Conservation (phyloP, 257 asterid species). For the Anisodus tanguticus region DNA sequence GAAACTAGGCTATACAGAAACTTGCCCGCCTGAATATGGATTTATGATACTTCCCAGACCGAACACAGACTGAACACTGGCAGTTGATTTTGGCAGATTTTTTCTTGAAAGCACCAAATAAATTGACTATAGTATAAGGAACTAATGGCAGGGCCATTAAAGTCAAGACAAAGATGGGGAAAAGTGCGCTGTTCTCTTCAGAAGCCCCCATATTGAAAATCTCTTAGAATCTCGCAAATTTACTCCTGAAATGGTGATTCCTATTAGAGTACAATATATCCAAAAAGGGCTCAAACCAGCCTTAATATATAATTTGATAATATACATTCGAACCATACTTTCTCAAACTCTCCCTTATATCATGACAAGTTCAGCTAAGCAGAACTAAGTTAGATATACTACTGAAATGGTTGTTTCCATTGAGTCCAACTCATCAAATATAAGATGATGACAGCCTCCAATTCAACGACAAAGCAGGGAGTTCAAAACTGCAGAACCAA, state of each 20-base stretch:
- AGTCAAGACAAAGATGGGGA: constrained; percentile 91
- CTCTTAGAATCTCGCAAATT: not conserved
- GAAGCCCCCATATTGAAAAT: constrained; percentile 68
- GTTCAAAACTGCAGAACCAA: constrained; percentile 8
- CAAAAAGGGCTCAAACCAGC: constrained; percentile 16
- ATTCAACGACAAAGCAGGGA: not conserved
- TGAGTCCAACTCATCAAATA: not conserved
- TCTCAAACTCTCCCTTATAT: not conserved
- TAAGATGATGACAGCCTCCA: not conserved
- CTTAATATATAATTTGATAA: not conserved
- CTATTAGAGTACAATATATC: not conserved
- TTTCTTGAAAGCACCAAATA: constrained; percentile 64
- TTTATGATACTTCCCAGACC: constrained; percentile 91
- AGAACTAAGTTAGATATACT: not conserved
- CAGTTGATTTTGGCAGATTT: constrained; percentile 70
- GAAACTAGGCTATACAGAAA: constrained; percentile 28
- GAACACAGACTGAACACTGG: constrained; percentile 87
- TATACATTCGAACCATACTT: not conserved
- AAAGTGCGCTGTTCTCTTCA: constrained; percentile 90
- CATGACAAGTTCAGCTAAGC: constrained; percentile 10
- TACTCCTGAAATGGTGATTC: constrained; percentile 26
- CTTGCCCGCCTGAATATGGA: constrained; percentile 88
- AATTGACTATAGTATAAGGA: constrained; percentile 82
- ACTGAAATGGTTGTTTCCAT: not conserved
- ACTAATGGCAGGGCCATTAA: constrained; percentile 93